Conservation (phyloP, 371 early-diverging fungal species). For the Saksenaea oblongispora region DNA sequence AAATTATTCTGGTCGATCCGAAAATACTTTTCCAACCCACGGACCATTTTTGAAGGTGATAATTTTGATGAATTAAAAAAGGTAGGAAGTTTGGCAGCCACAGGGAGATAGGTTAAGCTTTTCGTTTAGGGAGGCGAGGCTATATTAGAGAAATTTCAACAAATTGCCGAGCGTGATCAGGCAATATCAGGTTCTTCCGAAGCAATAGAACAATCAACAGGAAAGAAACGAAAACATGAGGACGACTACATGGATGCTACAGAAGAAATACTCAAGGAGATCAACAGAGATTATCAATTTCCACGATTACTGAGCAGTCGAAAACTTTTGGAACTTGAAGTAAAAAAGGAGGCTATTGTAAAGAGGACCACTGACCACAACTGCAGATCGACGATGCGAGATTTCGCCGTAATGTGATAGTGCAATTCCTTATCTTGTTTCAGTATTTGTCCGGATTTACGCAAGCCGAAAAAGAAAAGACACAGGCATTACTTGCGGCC, state of each 20-base stretch:
- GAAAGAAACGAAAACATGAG: constrained; percentile 18
- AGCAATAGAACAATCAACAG: constrained; percentile 19
- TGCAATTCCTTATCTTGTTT: constrained; percentile 75
- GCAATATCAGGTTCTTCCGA: constrained; percentile 31
- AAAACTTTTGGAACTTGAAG: constrained; percentile 72
- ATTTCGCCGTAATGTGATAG: constrained; percentile 77
- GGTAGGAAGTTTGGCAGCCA: constrained; percentile 13
- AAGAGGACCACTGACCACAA: neutral
- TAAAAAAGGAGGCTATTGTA: constrained; percentile 14
- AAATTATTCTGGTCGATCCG: constrained; percentile 48
- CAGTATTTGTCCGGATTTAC: constrained; percentile 60
- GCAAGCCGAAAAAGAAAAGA: constrained; percentile 35
- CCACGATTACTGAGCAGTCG: constrained; percentile 77
- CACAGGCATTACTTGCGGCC: constrained; percentile 29
- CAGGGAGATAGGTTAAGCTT: neutral
- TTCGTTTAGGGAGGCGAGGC: constrained; percentile 30
- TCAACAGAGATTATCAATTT: constrained; percentile 59
- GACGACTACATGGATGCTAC: constrained; percentile 30
- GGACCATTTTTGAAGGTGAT: constrained; percentile 31
- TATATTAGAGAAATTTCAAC: constrained; percentile 35
- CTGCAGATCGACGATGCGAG: constrained; percentile 61
- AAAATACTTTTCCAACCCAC: constrained; percentile 46
- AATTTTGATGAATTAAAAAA: constrained; percentile 39
- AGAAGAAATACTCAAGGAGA: constrained; percentile 30
- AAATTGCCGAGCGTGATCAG: constrained; percentile 39